Percentiles rank a stretch among this genome's conserved stretches.
Evolutionary conservation across 2,329 filamentous ascomycete species (phyloP).

Genomic region (Cercospora canescens): DNA sequence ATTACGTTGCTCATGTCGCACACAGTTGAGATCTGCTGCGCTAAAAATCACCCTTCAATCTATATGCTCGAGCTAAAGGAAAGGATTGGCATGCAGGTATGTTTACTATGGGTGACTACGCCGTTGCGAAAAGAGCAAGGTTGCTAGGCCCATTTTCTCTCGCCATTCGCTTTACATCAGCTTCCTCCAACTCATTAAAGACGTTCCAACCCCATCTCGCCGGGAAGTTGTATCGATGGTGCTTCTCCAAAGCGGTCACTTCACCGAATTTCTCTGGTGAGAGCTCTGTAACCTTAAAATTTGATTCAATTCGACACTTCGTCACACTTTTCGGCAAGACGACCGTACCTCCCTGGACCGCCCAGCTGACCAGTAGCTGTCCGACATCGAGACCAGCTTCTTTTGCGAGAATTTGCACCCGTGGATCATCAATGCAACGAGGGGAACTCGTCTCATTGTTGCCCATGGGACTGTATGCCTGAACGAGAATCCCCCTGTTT

Average conservation of each 20-base stretch:
- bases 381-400: slow-evolving; percentile 59
- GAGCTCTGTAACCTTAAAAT: slow-evolving; percentile 33
- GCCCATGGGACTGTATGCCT: slow-evolving; percentile 57
- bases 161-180: not conserved
- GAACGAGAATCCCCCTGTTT: slow-evolving; percentile 53
- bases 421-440: slow-evolving; percentile 53
- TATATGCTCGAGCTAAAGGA: not conserved
- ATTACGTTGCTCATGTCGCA: too few species aligned
- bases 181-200: not conserved
- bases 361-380: slow-evolving; percentile 57
- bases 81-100: not conserved
- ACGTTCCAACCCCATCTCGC: not conserved
- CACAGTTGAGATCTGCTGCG: too few species aligned
- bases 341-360: slow-evolving; percentile 55
- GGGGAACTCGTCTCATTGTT: slow-evolving; percentile 35
- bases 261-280: slow-evolving; percentile 38
- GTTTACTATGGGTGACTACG: not conserved
- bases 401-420: slow-evolving; percentile 65
- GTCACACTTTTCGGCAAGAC: slow-evolving; percentile 59
- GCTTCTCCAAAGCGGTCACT: slow-evolving; percentile 26
- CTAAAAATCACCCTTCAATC: not conserved
- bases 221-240: not conserved
- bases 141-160: not conserved
- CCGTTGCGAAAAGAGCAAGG: not conserved
- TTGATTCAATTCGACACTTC: slow-evolving; percentile 46